Conservation (phyloP, 2,329 filamentous ascomycete genomes). For the Botrytis paeoniae region DNA sequence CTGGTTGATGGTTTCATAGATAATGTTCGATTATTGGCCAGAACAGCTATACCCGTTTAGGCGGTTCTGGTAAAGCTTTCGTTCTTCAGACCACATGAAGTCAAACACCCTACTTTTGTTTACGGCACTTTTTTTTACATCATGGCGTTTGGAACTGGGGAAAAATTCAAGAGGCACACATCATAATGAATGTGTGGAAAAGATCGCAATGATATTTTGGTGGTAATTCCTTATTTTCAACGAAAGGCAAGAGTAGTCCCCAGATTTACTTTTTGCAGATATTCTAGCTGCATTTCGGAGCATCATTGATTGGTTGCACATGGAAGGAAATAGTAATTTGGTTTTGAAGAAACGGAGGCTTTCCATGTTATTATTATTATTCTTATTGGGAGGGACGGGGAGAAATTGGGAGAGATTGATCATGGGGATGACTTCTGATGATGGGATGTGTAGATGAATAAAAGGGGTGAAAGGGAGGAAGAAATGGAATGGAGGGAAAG, state of each 20-base stretch:
- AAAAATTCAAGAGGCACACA: neutral
- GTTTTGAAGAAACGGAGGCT: neutral
- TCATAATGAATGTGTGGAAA: neutral
- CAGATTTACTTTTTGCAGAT: neutral
- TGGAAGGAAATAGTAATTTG: neutral
- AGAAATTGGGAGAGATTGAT: neutral
- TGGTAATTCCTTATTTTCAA: neutral
- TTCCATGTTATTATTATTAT: neutral
- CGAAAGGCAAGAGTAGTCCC: no score
- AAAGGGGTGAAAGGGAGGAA: neutral
- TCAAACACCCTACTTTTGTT: neutral
- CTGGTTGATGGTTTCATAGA: conserved; percentile 72
- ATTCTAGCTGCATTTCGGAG: neutral
- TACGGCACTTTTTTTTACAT: neutral
- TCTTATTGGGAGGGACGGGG: neutral
- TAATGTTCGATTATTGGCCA: conserved; percentile 47
- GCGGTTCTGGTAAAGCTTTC: neutral
- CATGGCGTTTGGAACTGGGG: neutral
- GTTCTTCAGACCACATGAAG: neutral
- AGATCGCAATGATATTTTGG: neutral
- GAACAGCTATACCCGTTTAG: conserved; percentile 2
- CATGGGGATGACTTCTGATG: neutral
- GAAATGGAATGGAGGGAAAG: neutral
- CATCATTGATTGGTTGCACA: neutral
- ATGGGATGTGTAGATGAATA: neutral